A percentile compares a stretch with the other conserved stretches of the same genome.
Conservation (phyloP, 768 basidiomycete species). For the Rhodotorula taiwanensis region DNA sequence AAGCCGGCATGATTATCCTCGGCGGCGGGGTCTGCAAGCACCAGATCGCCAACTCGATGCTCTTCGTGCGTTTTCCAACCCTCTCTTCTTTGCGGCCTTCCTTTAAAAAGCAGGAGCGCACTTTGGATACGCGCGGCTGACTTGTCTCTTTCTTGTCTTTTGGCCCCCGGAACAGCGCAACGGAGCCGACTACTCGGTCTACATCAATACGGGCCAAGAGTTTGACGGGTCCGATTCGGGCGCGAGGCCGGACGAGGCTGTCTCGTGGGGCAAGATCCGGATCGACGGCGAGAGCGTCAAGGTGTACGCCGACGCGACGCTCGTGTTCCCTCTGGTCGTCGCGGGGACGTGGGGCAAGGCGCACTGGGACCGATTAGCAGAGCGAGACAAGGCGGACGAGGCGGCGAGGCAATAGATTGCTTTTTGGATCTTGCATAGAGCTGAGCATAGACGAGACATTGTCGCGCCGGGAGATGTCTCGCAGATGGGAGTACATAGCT, state of each 20-base stretch:
- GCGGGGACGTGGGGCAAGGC: conserved; percentile 79
- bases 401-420: too few species aligned
- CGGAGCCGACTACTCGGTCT: conserved; percentile 95
- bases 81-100: too few species aligned
- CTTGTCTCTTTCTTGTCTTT: too few species aligned
- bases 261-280: conserved; percentile 97
- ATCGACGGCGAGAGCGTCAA: conserved; percentile 56
- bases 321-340: conserved; percentile 90
- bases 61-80: conserved; percentile 61
- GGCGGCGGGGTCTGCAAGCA: conserved; percentile 99
- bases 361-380: too few species aligned
- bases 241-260: conserved; percentile 91
- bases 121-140: neutral
- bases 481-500: too few species aligned
- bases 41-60: conserved; percentile 99
- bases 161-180: conserved; percentile 61
- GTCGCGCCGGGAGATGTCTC: too few species aligned
- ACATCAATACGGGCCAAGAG: conserved; percentile 97
- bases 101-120: conserved; percentile 6
- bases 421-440: too few species aligned
- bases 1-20: conserved; percentile 96
- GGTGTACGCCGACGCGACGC: conserved; percentile 76
- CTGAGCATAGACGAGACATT: too few species aligned
- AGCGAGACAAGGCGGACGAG: too few species aligned
- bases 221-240: conserved; percentile 98